These are phyloP conservation scores for Trichoderma sp. DNA, from an alignment of 2,329 filamentous ascomycete species.

Conservation along the genomic window DNA sequence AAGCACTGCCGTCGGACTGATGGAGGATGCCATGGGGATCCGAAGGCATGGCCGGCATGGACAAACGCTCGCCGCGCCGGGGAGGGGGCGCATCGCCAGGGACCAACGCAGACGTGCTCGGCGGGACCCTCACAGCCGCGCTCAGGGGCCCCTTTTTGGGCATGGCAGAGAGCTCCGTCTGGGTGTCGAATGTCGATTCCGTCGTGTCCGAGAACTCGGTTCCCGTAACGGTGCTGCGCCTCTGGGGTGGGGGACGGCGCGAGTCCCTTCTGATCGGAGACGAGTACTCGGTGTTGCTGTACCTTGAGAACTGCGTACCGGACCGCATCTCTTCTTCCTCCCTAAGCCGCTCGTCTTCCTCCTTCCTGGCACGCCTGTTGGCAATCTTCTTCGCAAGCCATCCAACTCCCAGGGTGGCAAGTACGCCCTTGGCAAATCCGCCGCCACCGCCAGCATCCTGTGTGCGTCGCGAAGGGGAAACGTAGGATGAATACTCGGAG, in stretches of 20 bases:
- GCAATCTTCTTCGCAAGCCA: slow-evolving; percentile 69
- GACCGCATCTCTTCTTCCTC: slow-evolving; percentile 60
- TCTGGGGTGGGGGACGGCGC: slow-evolving; percentile 37
- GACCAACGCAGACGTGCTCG: slow-evolving; percentile 30
- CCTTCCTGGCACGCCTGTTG: slow-evolving; percentile 53
- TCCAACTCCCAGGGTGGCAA: slow-evolving; percentile 66
- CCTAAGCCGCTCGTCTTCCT: slow-evolving; percentile 51
- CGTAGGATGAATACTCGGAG: slow-evolving; percentile 63
- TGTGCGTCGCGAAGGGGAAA: slow-evolving; percentile 61
- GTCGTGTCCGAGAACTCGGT: slow-evolving; percentile 42
- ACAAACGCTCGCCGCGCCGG: slow-evolving; percentile 38
- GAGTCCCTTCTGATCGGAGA: slow-evolving; percentile 49
- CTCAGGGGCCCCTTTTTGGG: slow-evolving; percentile 28
- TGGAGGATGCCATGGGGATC: slow-evolving; percentile 52
- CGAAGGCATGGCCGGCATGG: slow-evolving; percentile 59
- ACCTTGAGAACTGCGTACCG: slow-evolving; percentile 64
- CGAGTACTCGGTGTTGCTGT: slow-evolving; percentile 67
- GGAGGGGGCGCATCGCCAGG: slow-evolving; percentile 39
- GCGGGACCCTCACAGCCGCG: slow-evolving; percentile 34
- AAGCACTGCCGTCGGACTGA: slow-evolving; percentile 37
- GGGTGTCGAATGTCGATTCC: slow-evolving; percentile 42
- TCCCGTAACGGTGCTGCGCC: slow-evolving; percentile 39
- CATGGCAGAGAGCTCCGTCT: slow-evolving; percentile 36
- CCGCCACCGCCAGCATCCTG: slow-evolving; percentile 50
- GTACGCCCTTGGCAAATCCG: slow-evolving; percentile 58